Evolutionary conservation across 2,329 filamentous ascomycete species (phyloP), one percentile per base, ranked within the genome.

Genomic region (Aureobasidium vineae): DNA sequence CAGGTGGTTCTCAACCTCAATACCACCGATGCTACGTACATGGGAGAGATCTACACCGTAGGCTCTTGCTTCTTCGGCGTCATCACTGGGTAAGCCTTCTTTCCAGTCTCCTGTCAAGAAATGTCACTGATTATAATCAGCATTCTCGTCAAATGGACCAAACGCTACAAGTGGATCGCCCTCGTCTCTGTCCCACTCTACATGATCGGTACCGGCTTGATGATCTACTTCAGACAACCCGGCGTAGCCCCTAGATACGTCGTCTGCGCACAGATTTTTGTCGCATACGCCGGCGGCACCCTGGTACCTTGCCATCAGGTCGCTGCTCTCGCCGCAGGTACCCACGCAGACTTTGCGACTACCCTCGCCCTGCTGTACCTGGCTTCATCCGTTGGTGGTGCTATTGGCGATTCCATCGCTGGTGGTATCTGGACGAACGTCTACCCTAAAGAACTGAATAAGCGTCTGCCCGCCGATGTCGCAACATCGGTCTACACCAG

Each of bases 251-350:
- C 85, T 28, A 77, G 80, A 40, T 84, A 81, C 73, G 72, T 86
- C 10, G 75, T 85, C 66, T 82, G 85, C 79, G 83, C 81, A 67
- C 83, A 85, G 70, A 80, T 86, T 66, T 80, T 86, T 69, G 82
- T 85, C 64, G 83, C 84, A 21, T 78, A 84, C 21, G 59, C 79
- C 15, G 84, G 83, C 15, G 81, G 81, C 63, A 83, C 82, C 28
- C 77, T 85, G 13, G 80, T 86, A 33, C 80, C 86, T 68, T 79
- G 80, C 65, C 77, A 84, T 69, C 82, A 88, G 68, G 82, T 88
- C 70, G 84, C 85, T 5, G 81, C 87, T 47, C 83, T 88, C 74
- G 79, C 74, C 10, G 72, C 73, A 1, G 69, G 70, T 2, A 72
- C 72, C n/a, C 70, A 69, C 41, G 70, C 71, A 63, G 72, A 76